Evolutionary conservation across 306 rosid genomes (phyloP).

Genomic region (Corylus avellana): DNA sequence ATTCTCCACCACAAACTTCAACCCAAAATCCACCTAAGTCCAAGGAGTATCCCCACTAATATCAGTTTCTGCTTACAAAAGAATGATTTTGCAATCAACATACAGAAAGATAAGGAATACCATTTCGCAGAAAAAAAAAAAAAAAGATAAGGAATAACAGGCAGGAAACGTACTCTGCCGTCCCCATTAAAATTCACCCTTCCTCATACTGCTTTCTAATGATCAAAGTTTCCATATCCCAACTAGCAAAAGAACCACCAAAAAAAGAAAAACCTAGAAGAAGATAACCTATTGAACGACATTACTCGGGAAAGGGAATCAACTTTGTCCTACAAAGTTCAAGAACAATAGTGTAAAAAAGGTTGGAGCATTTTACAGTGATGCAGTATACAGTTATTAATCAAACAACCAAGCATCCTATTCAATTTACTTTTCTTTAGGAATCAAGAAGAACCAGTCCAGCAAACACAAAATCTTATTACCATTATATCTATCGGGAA

Average conservation of each 20-base stretch:
- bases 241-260: not conserved
- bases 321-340: not conserved
- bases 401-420: not conserved
- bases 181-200: not conserved
- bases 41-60: not conserved
- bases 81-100: not conserved
- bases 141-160: not conserved
- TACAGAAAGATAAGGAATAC: not conserved
- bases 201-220: not conserved
- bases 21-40: not conserved
- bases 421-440: not conserved
- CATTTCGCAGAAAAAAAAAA: too few species aligned
- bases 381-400: not conserved
- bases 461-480: not conserved
- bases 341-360: not conserved
- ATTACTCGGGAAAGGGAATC: not conserved
- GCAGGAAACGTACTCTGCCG: not conserved
- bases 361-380: not conserved
- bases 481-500: not conserved
- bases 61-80: not conserved
- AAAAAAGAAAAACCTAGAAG: not conserved
- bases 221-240: not conserved
- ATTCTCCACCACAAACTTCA: not conserved
- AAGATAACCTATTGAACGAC: not conserved
- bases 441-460: not conserved